A percentile compares a stretch with the other conserved stretches of the same genome.
Evolutionary conservation across 208 protist genomes (phyloP).

Genomic region (Endotrypanum monterogeii): DNA sequence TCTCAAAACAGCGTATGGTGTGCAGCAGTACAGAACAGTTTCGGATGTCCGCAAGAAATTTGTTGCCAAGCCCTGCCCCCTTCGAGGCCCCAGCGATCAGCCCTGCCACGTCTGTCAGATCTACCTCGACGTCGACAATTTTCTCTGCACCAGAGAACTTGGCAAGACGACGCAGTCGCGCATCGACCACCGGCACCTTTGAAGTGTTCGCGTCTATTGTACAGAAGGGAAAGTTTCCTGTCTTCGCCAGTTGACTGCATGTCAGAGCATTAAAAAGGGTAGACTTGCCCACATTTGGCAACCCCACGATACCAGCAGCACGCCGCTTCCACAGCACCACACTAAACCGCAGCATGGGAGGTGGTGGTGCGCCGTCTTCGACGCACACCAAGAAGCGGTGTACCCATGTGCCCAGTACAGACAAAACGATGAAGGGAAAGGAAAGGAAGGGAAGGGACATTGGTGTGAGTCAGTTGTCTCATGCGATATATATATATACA

Average conservation of each 20-base stretch:
- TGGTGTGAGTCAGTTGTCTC: too few relatives aligned
- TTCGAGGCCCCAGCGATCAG: slow-evolving; percentile 87
- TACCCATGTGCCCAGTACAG: not conserved
- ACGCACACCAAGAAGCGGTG: not conserved
- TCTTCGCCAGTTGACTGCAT: slow-evolving; percentile 83
- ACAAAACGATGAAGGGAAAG: not conserved
- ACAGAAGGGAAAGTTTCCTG: slow-evolving; percentile 94
- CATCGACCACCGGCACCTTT: slow-evolving; percentile 77
- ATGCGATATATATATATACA: too few relatives aligned
- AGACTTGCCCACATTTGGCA: slow-evolving; percentile 93
- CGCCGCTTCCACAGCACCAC: slow-evolving; percentile 36
- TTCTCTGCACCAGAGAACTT: slow-evolving; percentile 61
- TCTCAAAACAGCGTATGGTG: slow-evolving; percentile 91
- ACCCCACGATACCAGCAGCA: slow-evolving; percentile 86
- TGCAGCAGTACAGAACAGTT: slow-evolving; percentile 82
- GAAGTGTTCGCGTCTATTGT: slow-evolving; percentile 93
- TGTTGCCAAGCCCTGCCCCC: slow-evolving; percentile 86
- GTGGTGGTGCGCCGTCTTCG: not conserved
- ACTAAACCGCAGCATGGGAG: slow-evolving; percentile 25
- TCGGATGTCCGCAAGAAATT: slow-evolving; percentile 88
- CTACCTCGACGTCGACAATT: slow-evolving; percentile 80
- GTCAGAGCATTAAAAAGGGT: slow-evolving; percentile 95
- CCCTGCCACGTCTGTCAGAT: slow-evolving; percentile 89
- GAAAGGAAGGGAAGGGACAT: not conserved
- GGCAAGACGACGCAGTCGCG: slow-evolving; percentile 71